Evolutionary conservation across 345 rosid genomes (phyloP).

Genomic region (Mercurialis annua): DNA sequence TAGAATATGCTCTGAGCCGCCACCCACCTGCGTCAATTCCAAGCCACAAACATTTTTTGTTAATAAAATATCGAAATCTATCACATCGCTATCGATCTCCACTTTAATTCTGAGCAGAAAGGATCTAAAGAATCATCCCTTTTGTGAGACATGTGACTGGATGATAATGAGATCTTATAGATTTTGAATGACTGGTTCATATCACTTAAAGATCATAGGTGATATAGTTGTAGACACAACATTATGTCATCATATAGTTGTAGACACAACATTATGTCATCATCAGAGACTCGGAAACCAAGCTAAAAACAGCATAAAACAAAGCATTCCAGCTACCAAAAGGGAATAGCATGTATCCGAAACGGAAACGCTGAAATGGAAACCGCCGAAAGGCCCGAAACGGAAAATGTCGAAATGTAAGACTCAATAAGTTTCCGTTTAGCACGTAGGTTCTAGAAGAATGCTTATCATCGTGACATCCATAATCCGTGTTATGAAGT

Average conservation of each 20-base stretch:
- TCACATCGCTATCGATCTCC: background rate
- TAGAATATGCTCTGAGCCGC: conserved; percentile 96
- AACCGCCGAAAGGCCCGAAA: too few species aligned
- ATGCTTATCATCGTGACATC: background rate
- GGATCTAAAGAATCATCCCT: background rate
- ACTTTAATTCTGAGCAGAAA: background rate
- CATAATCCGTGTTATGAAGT: background rate
- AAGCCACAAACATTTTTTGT: conserved; percentile 18
- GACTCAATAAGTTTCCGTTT: too few species aligned
- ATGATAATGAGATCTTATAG: background rate
- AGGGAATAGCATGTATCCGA: background rate
- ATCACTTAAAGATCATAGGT: background rate
- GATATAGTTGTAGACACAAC: conserved; percentile 6
- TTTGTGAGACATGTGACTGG: background rate
- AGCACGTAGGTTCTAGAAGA: too few species aligned
- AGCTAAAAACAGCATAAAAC: background rate
- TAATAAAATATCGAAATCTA: conserved; percentile 6
- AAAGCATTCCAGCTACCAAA: background rate
- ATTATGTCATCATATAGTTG: background rate
- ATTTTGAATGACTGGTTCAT: background rate
- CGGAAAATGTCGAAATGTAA: too few species aligned
- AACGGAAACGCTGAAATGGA: too few species aligned
- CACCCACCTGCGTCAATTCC: conserved; percentile 68
- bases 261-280: background rate
- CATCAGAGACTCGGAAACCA: background rate